Base-by-base conservation (phyloP, 352 stramenopile species). In the Globisporangium emineosum region DNA sequence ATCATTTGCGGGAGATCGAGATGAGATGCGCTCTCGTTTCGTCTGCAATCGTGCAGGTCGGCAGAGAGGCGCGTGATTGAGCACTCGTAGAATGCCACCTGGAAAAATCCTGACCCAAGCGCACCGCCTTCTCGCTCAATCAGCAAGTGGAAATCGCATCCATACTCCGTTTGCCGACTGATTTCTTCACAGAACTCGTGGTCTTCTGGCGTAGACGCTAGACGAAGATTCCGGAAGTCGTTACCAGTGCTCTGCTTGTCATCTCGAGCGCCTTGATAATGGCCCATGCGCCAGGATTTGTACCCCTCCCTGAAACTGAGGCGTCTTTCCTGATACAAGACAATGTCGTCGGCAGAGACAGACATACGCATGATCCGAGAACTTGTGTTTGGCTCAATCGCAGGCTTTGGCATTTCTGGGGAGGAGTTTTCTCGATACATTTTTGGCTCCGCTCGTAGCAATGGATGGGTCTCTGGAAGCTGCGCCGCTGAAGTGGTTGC, bases 51-150 rank as follows among this genome's bases (percentile, higher is more conserved):
- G 3, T 73, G 70, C 13, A 79, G 63, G 32, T 81, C 70, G 3
- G 69, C 73, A 2, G 81, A 80, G 8, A 93, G 64, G n/a, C 73
- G 72, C n/a, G 72, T 69, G 7, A 93, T 58, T 5, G 84, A 93
- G 55, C 86, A 94, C 65, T 96, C 88, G 49, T 94, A 94, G 57
- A 96, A 94, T 9, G 85, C 81, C 60, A 96, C 81, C 60, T 94
- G 88, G 60, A 96, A 93, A 61, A 93, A 93, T 0, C 87, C 85
- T 7, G 85, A 93, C 0, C 84, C 79, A 6, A 87, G 35, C 6
- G 57, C 55, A 4, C 76, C 82, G 30, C 76, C 68, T n/a, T 70
- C 60, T 59, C 68, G 79, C 60, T 91, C 77, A 62, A 95, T 86
- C 9, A 94, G 57, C n/a, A 94, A 49, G 54, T 94, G 86, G 60